These are phyloP conservation scores for Diaporthe vexans DNA, from an alignment of 2,329 filamentous ascomycete species.

Conservation along the genomic window DNA sequence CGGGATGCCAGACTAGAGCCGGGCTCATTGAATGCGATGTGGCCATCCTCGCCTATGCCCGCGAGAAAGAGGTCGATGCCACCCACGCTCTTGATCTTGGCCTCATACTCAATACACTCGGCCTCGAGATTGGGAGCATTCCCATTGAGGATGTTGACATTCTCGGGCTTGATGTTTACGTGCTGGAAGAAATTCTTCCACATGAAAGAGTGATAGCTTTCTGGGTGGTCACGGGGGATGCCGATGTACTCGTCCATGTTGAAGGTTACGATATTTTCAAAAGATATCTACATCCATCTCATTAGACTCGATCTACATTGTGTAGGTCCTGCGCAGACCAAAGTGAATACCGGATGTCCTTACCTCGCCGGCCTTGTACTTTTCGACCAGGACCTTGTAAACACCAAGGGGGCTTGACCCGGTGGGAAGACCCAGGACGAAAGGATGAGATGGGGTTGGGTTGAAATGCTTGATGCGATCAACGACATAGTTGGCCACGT, in stretches of 20 bases:
- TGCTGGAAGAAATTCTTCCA: constrained; percentile 84
- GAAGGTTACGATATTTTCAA: constrained; percentile 82
- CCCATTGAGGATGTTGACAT: constrained; percentile 80
- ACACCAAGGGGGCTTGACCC: constrained; percentile 79
- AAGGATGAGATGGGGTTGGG: constrained; percentile 74
- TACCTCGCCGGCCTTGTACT: constrained; percentile 68
- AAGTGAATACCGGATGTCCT: constrained; percentile 9
- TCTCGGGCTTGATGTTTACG: constrained; percentile 78
- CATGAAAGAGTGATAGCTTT: constrained; percentile 88
- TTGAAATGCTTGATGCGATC: constrained; percentile 78
- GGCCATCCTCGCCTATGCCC: constrained; percentile 82
- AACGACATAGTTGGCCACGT: constrained; percentile 81
- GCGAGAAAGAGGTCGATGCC: constrained; percentile 85
- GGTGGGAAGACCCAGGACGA: constrained; percentile 81
- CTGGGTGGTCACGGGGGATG: constrained; percentile 79
- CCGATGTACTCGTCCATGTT: constrained; percentile 80
- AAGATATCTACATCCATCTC: constrained; percentile 46
- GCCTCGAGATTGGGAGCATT: constrained; percentile 77
- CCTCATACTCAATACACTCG: constrained; percentile 81
- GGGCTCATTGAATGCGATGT: constrained; percentile 87
- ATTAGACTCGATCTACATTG: background rate
- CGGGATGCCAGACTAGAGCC: constrained; percentile 78
- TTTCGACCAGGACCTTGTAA: constrained; percentile 76
- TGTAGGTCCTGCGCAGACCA: background rate
- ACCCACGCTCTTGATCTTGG: constrained; percentile 75